Base-by-base conservation (phyloP, 495 filamentous ascomycete species). In the Neurospora sp. region DNA sequence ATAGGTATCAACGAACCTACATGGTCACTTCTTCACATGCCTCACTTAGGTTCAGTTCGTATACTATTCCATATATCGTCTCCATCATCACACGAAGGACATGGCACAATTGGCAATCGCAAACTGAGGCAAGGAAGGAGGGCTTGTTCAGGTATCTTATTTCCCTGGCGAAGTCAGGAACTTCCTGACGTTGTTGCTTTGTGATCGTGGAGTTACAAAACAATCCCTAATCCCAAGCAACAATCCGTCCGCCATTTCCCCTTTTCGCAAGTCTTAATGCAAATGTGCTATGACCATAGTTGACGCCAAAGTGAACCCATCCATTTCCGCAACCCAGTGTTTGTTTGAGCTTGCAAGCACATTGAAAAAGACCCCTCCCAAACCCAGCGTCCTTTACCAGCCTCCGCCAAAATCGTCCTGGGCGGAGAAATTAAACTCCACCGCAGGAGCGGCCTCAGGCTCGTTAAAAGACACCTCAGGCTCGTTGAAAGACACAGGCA, bases 261-360 rank as follows among this genome's bases (percentile, higher is more conserved):
- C 74, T 40, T 75, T 76, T 74, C 76, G 76, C 78, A 65, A 79
- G 74, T 75, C 75, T 80, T 71, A 78, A 80, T 80, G 76, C 76
- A 79, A 78, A 75, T 73, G 68, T 75, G 70, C 44, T 74, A 79
- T 78, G 78, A 77, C 76, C 76, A 79, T 77, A 75, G 75, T 75
- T 78, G 79, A 80, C 79, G 79, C 79, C 79, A 65, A 65, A 65
- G 73, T 78, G 73, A 77, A 65, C 77, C 78, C 78, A 76, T 79
- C 74, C 78, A 75, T 77, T 65, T 65, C 74, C 74, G 74, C 74
- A 77, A 77, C 71, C 78, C 68, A 65, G 53, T 65, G 53, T 70
- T 70, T 69, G 45, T 44, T 65, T 69, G 72, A 72, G 71, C 72
- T 73, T 76, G 77, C 75, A 70, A 75, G 65, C 73, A 73, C 74